Evolutionary conservation across 2,329 filamentous ascomycete genomes (phyloP), one percentile per base, ranked within the genome.

Genomic region (Fusarium fujikuroi): DNA sequence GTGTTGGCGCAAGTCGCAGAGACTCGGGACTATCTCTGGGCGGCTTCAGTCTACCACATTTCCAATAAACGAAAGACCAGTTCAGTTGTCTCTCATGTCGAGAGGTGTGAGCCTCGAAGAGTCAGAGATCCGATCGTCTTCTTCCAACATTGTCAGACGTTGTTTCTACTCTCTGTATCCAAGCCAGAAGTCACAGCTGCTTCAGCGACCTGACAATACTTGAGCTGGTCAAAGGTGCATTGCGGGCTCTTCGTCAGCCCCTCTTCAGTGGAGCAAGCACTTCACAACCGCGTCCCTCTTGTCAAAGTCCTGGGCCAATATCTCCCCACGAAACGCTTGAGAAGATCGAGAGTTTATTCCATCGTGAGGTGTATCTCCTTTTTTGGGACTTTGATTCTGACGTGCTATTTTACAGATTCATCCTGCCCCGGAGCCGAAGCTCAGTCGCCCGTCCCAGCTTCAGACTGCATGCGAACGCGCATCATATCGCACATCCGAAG

Each of bases 1-100:
- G 8, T 28, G 15, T 21, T 28, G 0, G 18, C 11, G 5, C 5
- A 21, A 28, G 23, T 14, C 18, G 16, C 46, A 18, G 9, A 47
- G 6, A n/a, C 15, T 9, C 9, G 5, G 9, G 6, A 10, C 19
- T n/a, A 9, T 4, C 46, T n/a, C 18, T 21, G 0, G 0, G 18
- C 0, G 3, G 44, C 25, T 28, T 46, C 19, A 0, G 3, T 21
- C 3, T 21, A 6, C 25, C 1, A 10, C 12, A 3, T n/a, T 2
- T 12, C 14, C 28, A 18, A 8, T 0, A 2, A 16, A 12, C 14
- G 4, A 49, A 6, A 11, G 7, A 30, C 8, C 28, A 30, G 25
- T 21, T 47, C 4, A 47, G 5, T 21, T 3, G 0, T 30, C 12
- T 0, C 25, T 3, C 12, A 9, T 5, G 12, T 40, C 11, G 19